Evolutionary conservation across 2,329 filamentous ascomycete genomes (phyloP).

Genomic region (Aspergillus phoenicis): DNA sequence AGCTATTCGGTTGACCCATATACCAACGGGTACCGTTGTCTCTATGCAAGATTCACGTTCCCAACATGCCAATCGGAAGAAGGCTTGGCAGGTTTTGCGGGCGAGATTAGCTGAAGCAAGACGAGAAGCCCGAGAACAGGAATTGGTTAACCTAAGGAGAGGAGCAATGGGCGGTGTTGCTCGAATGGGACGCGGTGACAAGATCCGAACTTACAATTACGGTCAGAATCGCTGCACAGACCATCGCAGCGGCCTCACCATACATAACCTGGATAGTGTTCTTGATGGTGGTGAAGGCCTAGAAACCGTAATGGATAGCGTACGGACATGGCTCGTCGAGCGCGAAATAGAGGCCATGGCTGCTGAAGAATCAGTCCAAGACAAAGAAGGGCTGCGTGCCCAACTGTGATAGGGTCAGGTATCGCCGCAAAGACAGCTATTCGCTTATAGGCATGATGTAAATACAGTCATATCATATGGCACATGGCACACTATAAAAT

Average conservation of each 20-base stretch:
- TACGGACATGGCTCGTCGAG: constrained; percentile 73
- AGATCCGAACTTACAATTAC: constrained; percentile 90
- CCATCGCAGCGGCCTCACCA: constrained; percentile 77
- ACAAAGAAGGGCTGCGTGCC: constrained; percentile 16
- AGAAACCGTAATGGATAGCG: constrained; percentile 75
- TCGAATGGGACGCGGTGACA: constrained; percentile 85
- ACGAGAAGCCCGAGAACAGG: constrained; percentile 80
- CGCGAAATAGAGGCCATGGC: constrained; percentile 73
- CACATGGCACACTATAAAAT: constrained; percentile 3
- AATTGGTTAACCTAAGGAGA: constrained; percentile 71
- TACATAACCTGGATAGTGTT: constrained; percentile 80
- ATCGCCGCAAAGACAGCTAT: constrained; percentile 1
- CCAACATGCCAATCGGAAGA: constrained; percentile 84
- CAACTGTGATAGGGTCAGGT: constrained; percentile 12
- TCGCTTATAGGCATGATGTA: not conserved
- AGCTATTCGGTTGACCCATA: constrained; percentile 87
- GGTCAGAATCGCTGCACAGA: constrained; percentile 81
- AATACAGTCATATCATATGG: not conserved
- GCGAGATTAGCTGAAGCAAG: constrained; percentile 78
- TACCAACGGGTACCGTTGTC: constrained; percentile 82
- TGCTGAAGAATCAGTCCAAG: constrained; percentile 60
- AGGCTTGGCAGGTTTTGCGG: constrained; percentile 82
- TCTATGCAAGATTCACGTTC: constrained; percentile 91
- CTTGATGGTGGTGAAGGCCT: constrained; percentile 73
- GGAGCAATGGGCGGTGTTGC: constrained; percentile 76